A percentile compares a stretch with the other conserved stretches of the same genome.
Conservation (phyloP, 352 stramenopile genomes). For the Thalassiosira oceanica region DNA sequence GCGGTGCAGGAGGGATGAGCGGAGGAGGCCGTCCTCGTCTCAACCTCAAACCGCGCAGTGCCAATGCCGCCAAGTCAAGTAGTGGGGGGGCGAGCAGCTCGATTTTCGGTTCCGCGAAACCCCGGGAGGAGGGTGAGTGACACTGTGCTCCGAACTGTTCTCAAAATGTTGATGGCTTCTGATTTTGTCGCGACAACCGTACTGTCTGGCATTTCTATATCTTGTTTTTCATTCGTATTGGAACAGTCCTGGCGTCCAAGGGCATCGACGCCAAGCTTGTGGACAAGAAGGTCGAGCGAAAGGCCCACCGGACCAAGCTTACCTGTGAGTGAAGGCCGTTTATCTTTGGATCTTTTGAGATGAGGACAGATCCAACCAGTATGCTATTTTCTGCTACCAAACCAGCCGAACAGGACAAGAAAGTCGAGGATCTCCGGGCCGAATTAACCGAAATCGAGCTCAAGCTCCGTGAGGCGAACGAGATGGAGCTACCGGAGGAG, state of each 20-base stretch:
- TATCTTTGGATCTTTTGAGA: conserved; percentile 4
- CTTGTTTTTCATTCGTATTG: background rate
- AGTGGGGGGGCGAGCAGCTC: no score
- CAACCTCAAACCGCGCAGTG: no score
- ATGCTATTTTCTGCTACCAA: background rate
- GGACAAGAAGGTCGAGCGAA: conserved; percentile 48
- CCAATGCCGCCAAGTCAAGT: no score
- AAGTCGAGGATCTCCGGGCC: conserved; percentile 38
- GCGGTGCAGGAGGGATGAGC: no score
- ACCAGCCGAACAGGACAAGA: conserved; percentile 43
- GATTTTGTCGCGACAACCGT: no score
- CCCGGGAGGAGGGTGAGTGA: conserved; percentile 39
- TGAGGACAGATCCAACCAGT: background rate
- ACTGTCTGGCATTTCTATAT: background rate
- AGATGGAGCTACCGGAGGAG: conserved; percentile 61
- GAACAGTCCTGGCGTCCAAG: conserved; percentile 49
- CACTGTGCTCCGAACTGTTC: no score
- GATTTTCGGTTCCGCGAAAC: no score
- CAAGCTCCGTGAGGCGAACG: conserved; percentile 54
- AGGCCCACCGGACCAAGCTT: conserved; percentile 38
- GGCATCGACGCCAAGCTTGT: conserved; percentile 52
- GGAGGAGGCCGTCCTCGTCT: no score
- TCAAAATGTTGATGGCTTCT: no score
- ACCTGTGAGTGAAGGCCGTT: conserved; percentile 50
- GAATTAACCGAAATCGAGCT: conserved; percentile 53